Conservation (phyloP, 331 rosid genomes). For the Quercus tomentella region DNA sequence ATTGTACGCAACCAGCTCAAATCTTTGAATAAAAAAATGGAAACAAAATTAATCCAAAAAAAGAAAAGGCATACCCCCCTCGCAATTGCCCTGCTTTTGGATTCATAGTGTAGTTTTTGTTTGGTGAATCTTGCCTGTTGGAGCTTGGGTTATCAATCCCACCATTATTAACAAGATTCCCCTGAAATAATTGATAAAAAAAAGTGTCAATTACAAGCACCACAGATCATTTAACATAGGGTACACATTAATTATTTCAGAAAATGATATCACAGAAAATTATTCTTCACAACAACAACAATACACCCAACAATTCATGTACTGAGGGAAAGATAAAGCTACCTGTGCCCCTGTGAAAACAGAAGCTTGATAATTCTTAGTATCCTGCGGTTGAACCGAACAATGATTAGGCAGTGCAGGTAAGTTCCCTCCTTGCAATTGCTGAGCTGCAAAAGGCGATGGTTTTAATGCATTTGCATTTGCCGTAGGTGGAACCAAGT, state of each 20-base stretch:
- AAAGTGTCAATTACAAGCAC: not conserved
- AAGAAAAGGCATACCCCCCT: conserved; percentile 43
- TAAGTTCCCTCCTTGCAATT: conserved; percentile 42
- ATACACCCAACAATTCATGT: not conserved
- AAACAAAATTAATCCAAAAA: not conserved
- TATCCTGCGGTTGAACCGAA: conserved; percentile 25
- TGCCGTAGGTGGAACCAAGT: conserved; percentile 23
- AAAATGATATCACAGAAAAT: not conserved
- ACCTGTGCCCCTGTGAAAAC: conserved; percentile 52
- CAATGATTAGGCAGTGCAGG: conserved; percentile 21
- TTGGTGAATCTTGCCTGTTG: conserved; percentile 43
- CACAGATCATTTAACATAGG: not conserved
- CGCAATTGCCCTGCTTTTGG: conserved; percentile 42
- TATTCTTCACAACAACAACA: not conserved
- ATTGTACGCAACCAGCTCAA: conserved; percentile 16
- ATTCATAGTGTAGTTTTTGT: conserved; percentile 45
- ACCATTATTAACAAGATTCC: conserved; percentile 21
- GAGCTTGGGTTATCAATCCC: conserved; percentile 44
- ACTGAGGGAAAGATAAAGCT: not conserved
- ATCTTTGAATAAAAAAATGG: not conserved
- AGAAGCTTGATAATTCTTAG: conserved; percentile 38
- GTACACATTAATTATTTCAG: not conserved
- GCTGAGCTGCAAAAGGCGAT: conserved; percentile 34
- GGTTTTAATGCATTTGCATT: conserved; percentile 37
- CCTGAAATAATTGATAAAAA: conserved; percentile 41